Percentiles rank a stretch among this genome's conserved stretches.
Conservation (phyloP, 2,329 filamentous ascomycete species). For the Colletotrichum costaricense region DNA sequence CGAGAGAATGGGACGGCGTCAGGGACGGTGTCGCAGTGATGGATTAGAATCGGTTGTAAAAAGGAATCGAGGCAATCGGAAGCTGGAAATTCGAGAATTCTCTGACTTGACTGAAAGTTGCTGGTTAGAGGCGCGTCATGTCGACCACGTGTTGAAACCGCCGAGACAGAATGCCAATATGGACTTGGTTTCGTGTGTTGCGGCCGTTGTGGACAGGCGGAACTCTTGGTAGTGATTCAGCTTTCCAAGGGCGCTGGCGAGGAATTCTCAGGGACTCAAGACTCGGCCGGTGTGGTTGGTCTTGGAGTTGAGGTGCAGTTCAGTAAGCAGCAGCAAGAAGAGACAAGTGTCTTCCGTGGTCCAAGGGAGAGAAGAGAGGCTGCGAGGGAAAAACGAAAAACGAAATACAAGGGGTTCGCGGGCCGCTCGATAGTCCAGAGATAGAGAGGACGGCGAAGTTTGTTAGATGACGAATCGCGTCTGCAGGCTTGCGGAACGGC, state of each 20-base stretch:
- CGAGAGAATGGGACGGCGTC: not conserved
- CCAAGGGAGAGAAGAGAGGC: conserved; percentile 14
- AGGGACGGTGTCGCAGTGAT: not conserved
- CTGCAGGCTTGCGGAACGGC: not conserved
- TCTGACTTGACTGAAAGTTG: conserved; percentile 2
- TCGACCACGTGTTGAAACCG: conserved; percentile 27
- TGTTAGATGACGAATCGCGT: conserved; percentile 8
- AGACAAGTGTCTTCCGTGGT: not conserved
- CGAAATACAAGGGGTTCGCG: conserved; percentile 12
- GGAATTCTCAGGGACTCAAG: conserved; percentile 9
- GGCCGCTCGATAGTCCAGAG: not conserved
- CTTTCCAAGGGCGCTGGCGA: conserved; percentile 5
- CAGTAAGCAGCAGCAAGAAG: not conserved
- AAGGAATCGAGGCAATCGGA: not conserved
- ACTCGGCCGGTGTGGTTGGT: not conserved
- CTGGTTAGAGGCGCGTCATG: conserved; percentile 21
- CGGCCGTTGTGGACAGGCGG: not conserved
- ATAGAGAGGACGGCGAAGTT: conserved; percentile 3
- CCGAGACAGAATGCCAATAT: conserved; percentile 16
- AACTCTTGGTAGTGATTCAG: not conserved
- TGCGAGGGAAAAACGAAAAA: not conserved
- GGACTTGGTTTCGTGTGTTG: conserved; percentile 12
- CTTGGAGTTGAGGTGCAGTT: not conserved
- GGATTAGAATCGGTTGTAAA: not conserved
- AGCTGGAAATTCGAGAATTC: conserved; percentile 7